These are phyloP conservation scores for Truncatella angustata DNA, from an alignment of 2,329 filamentous ascomycete genomes.

Conservation along the genomic window DNA sequence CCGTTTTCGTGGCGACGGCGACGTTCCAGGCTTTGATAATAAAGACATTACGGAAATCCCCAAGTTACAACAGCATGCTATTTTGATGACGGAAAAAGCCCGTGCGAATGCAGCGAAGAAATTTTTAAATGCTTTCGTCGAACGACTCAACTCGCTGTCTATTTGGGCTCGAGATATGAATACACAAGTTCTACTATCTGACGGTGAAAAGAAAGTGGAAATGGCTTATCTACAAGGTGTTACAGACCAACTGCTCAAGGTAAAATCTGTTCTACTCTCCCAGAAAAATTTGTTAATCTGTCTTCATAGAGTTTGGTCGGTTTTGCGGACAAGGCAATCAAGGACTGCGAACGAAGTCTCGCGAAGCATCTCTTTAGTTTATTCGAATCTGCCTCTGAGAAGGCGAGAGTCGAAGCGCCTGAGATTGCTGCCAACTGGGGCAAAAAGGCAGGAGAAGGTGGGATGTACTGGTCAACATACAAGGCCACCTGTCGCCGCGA, in stretches of 20 bases:
- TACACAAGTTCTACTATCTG: background rate
- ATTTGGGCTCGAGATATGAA: background rate
- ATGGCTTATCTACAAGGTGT: background rate
- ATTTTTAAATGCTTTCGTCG: background rate
- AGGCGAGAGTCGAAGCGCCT: background rate
- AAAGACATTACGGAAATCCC: slow-evolving; percentile 58
- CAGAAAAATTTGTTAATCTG: no score
- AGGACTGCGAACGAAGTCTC: background rate
- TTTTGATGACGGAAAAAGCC: background rate
- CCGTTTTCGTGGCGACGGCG: slow-evolving; percentile 48
- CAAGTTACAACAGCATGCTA: background rate
- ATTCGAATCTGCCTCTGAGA: background rate
- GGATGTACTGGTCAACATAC: background rate
- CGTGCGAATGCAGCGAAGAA: background rate
- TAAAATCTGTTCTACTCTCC: no score
- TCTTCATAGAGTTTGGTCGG: background rate
- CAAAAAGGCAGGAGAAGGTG: background rate
- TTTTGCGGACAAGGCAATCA: background rate
- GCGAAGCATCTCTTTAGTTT: background rate
- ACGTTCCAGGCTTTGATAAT: slow-evolving; percentile 46
- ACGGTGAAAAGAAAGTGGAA: background rate
- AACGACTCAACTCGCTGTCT: background rate
- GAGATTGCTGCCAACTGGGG: background rate
- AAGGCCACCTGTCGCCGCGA: background rate
- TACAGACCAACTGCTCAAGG: background rate